A percentile compares a stretch with the other conserved stretches of the same genome.
Conservation (phyloP, 2,329 filamentous ascomycete species). For the Zymoseptoria brevis region DNA sequence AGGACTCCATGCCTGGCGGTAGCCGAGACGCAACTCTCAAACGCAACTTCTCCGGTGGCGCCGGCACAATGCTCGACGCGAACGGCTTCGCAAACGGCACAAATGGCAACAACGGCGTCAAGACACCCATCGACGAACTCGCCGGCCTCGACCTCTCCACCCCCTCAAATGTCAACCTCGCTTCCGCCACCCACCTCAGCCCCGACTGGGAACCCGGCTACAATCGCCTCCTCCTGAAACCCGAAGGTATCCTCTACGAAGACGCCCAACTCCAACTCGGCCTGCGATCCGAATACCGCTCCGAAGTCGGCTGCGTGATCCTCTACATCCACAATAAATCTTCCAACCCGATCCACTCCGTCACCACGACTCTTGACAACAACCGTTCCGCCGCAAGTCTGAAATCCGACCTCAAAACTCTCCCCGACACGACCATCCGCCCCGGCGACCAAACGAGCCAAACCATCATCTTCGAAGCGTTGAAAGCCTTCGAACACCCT, state of each 20-base stretch:
- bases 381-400: conserved; percentile 59
- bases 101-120: conserved; percentile 22
- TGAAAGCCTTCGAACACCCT: conserved; percentile 68
- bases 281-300: conserved; percentile 85
- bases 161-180: conserved; percentile 67
- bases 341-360: conserved; percentile 72
- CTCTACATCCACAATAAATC: conserved; percentile 96
- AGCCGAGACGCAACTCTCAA: conserved; percentile 75
- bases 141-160: conserved; percentile 72
- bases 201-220: conserved; percentile 92
- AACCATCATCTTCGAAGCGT: conserved; percentile 88
- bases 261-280: conserved; percentile 91
- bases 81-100: conserved; percentile 25
- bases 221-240: conserved; percentile 67
- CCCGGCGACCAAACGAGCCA: conserved; percentile 77
- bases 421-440: conserved; percentile 74
- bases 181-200: conserved; percentile 83
- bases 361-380: conserved; percentile 91
- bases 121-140: conserved; percentile 51
- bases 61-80: conserved; percentile 31
- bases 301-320: conserved; percentile 91
- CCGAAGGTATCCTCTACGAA: conserved; percentile 88
- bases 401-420: conserved; percentile 77
- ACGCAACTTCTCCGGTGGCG: conserved; percentile 65
- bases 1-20: conserved; percentile 59